phyloP scores from a whole-genome alignment of 1,284 basidiomycete species.

The Meripilus lineatus region DNA sequence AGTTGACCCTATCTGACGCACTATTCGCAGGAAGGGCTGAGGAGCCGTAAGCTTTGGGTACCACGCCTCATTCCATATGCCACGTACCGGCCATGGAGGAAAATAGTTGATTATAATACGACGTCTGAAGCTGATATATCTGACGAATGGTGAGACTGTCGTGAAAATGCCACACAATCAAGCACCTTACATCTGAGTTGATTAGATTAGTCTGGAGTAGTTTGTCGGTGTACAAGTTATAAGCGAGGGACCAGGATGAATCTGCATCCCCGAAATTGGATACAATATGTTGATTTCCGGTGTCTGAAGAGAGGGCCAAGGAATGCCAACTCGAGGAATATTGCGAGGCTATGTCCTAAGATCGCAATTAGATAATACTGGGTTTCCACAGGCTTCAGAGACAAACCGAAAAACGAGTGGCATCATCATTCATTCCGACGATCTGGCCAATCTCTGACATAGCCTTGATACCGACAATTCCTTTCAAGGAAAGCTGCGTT shows the following conservation, averaged over 20 bases:
- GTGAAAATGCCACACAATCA: no score
- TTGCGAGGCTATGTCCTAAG: conserved; percentile 12
- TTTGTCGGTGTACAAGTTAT: conserved; percentile 64
- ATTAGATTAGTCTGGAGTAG: conserved; percentile 33
- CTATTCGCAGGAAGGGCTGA: neutral
- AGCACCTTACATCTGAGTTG: no score
- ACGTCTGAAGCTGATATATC: conserved; percentile 1
- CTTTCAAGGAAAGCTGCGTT: conserved; percentile 71
- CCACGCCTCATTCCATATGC: neutral
- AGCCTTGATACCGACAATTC: conserved; percentile 63
- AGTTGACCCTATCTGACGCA: no score
- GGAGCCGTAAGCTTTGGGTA: neutral
- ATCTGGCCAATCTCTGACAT: conserved; percentile 54
- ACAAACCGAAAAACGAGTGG: conserved; percentile 44
- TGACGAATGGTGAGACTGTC: neutral
- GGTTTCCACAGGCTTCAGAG: conserved; percentile 22
- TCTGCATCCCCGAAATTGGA: conserved; percentile 38
- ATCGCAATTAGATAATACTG: neutral
- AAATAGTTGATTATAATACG: neutral
- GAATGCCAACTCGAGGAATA: conserved; percentile 20
- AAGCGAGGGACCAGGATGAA: conserved; percentile 51
- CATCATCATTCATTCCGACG: conserved; percentile 42
- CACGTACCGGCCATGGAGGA: no score
- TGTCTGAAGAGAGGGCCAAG: conserved; percentile 30
- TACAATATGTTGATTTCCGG: conserved; percentile 30